Evolutionary conservation across 2,329 filamentous ascomycete species (phyloP).

Genomic region (Botrytis pseudocinerea): DNA sequence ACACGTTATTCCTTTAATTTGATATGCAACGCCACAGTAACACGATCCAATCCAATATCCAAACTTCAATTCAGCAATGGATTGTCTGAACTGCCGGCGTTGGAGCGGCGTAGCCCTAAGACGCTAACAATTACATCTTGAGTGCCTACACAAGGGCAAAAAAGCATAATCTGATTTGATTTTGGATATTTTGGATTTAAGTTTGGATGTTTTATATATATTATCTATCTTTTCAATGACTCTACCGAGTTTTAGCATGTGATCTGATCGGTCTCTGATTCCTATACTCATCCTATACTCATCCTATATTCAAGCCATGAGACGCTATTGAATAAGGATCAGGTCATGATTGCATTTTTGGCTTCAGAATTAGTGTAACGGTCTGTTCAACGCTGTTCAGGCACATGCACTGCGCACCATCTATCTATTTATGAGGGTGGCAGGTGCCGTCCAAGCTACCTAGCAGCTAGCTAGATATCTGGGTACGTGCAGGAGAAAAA

Average conservation of each 20-base stretch:
- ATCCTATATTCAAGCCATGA: background rate
- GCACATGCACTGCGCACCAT: background rate
- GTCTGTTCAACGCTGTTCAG: background rate
- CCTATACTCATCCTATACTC: background rate
- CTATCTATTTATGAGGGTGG: background rate
- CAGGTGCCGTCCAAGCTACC: background rate
- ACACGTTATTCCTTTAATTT: background rate
- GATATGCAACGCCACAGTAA: background rate
- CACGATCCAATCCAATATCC: background rate
- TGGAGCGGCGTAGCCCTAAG: background rate
- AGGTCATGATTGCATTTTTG: background rate
- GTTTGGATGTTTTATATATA: background rate
- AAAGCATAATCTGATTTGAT: background rate
- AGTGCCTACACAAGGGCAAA: background rate
- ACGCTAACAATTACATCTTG: background rate
- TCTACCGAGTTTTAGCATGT: background rate
- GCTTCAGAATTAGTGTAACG: background rate
- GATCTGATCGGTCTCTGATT: background rate
- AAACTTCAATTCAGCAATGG: background rate
- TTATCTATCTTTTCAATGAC: background rate
- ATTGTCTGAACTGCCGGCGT: background rate
- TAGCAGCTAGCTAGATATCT: background rate
- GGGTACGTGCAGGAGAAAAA: background rate
- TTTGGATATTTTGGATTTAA: background rate
- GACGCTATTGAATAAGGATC: background rate